Evolutionary conservation across 2,329 filamentous ascomycete genomes (phyloP).

Genomic region (Nannizziopsis barbatae): DNA sequence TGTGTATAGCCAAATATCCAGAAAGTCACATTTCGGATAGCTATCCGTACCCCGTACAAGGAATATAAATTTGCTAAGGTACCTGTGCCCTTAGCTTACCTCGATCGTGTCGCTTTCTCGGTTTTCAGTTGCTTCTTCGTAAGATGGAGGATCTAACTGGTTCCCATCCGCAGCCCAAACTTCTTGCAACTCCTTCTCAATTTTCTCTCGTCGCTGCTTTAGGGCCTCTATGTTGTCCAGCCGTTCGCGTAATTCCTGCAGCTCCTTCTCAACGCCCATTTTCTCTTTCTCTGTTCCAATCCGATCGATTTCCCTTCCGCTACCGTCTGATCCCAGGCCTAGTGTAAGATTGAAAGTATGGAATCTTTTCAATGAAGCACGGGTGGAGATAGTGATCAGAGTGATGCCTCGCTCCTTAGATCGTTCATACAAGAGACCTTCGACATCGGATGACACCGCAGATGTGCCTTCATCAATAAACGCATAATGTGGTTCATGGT

Average conservation of each 20-base stretch:
- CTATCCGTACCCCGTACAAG: not conserved
- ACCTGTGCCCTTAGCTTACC: not conserved
- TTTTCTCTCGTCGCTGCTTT: slow-evolving; percentile 66
- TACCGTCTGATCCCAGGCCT: slow-evolving; percentile 66
- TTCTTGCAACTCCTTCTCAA: slow-evolving; percentile 65
- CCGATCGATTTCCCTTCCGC: slow-evolving; percentile 82
- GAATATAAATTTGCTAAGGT: not conserved
- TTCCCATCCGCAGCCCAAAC: slow-evolving; percentile 46
- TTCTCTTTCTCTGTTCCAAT: slow-evolving; percentile 93
- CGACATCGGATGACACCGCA: slow-evolving; percentile 86
- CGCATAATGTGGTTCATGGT: slow-evolving; percentile 89
- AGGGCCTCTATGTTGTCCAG: slow-evolving; percentile 72
- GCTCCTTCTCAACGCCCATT: slow-evolving; percentile 80
- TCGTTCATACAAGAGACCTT: slow-evolving; percentile 82
- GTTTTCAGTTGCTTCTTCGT: slow-evolving; percentile 16
- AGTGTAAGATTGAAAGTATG: slow-evolving; percentile 85
- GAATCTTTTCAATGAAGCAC: slow-evolving; percentile 88
- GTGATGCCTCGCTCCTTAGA: slow-evolving; percentile 92
- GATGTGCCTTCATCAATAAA: slow-evolving; percentile 94
- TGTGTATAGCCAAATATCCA: not conserved
- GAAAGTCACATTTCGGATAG: not conserved
- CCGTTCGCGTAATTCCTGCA: slow-evolving; percentile 69
- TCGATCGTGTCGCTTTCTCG: slow-evolving; percentile 3
- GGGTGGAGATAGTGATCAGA: slow-evolving; percentile 88
- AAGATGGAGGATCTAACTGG: slow-evolving; percentile 29